Conservation (phyloP, 495 filamentous ascomycete species). For the Aspergillus olivimuriae region DNA sequence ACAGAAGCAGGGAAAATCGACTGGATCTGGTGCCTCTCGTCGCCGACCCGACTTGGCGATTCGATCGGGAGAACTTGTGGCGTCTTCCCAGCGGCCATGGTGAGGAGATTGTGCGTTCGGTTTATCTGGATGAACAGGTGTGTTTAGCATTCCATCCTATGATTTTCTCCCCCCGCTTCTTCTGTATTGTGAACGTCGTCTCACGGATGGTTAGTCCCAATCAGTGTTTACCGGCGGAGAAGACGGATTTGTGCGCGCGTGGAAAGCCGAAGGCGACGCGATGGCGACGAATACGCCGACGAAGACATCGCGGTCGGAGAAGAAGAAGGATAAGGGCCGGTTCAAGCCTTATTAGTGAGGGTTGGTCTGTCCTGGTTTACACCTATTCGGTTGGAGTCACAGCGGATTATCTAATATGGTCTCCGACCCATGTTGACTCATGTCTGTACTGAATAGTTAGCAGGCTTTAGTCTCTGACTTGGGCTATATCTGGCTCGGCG, state of each 20-base stretch:
- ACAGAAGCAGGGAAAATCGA: constrained; percentile 46
- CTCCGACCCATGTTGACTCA: too few species aligned
- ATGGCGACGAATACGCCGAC: constrained; percentile 12
- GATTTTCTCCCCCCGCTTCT: too few species aligned
- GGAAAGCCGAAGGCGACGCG: constrained; percentile 26
- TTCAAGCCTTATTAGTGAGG: constrained; percentile 35
- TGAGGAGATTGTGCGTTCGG: constrained; percentile 74
- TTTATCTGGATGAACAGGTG: constrained; percentile 66
- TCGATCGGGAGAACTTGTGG: constrained; percentile 55
- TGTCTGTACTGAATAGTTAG: too few species aligned
- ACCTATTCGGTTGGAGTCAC: too few species aligned
- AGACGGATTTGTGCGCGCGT: constrained; percentile 59
- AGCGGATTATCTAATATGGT: not conserved
- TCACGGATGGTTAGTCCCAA: constrained; percentile 40
- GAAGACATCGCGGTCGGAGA: constrained; percentile 29
- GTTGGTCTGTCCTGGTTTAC: not conserved
- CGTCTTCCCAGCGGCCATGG: constrained; percentile 72
- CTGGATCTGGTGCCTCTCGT: constrained; percentile 63
- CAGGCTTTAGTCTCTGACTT: too few species aligned
- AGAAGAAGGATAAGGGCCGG: constrained; percentile 35
- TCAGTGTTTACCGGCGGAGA: constrained; percentile 73
- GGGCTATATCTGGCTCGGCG: too few species aligned
- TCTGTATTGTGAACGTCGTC: not conserved
- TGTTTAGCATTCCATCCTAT: constrained; percentile 14
- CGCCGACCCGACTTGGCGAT: constrained; percentile 50